Base-by-base conservation (phyloP, 2,329 filamentous ascomycete species). In the Pezicula neosporulosa region DNA sequence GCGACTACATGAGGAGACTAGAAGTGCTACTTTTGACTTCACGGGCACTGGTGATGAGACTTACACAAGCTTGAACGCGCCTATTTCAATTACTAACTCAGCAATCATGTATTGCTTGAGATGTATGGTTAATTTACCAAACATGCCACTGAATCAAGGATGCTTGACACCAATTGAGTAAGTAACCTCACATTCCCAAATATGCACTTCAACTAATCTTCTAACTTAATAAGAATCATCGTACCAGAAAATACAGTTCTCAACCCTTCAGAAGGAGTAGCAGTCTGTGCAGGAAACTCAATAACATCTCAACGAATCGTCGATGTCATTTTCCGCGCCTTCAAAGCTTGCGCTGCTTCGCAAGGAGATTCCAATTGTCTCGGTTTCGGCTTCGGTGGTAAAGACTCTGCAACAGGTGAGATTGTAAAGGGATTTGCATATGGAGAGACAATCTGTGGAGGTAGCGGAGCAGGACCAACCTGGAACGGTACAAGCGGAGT, bases 91-190 rank as follows among this genome's bases (percentile, higher is more conserved):
- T 41, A 90, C 87, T 0, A 89, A 87, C 70, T 87, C 81, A 21
- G 88, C 87, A 41, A 90, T 92, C 62, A 92, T 93, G 64, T 93
- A 93, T 75, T 89, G 86, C 59, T 74, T 93, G 9, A 82, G 89
- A 41, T 89, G 85, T 60, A 77, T 94, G 55, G 89, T 93, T 62
- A 82, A 80, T 41, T 81, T 88, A 53, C 24, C 24, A 24, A 87
- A 91, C 60, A 90, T 93, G n/a, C 89, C 89, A 0, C 77, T 93
- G 6, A 93, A 93, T 71, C 88, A 93, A 67, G 89, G 89, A 56
- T 93, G 89, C 56, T 73, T 93, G 3, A 80, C 80, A 42, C 88
- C 89, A 0, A 86, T 92, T 58, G 76, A 82, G 24, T 24, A 24
- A 24, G 24, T 6, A 24, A 6, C 24, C 24, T 24, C 24, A 6